Evolutionary conservation across 192 early-diverging fungal genomes (phyloP).

Genomic region (Nowakowskiella sp.): DNA sequence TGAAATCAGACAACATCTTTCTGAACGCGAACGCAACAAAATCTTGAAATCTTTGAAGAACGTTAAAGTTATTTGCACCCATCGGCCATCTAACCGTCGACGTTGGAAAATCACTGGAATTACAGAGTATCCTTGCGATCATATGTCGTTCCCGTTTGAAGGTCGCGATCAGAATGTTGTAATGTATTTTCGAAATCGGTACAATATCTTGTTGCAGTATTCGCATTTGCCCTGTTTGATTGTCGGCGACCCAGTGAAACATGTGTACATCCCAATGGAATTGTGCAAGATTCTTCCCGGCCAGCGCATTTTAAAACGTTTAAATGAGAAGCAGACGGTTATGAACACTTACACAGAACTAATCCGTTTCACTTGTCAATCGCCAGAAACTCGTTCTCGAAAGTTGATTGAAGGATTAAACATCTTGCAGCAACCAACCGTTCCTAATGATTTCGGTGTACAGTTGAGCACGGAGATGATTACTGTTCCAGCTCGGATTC

Average conservation of each 20-base stretch:
- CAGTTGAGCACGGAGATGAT: slow-evolving; percentile 6
- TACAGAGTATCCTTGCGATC: slow-evolving; percentile 9
- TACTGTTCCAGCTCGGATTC: slow-evolving; percentile 17
- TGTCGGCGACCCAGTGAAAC: slow-evolving; percentile 13
- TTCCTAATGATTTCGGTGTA: slow-evolving; percentile 9
- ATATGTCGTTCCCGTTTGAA: slow-evolving; percentile 14
- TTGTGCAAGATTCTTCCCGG: slow-evolving; percentile 21
- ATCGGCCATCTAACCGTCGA: slow-evolving; percentile 13
- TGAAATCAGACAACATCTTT: slow-evolving; percentile 7
- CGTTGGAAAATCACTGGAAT: slow-evolving; percentile 20
- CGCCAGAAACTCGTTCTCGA: slow-evolving; percentile 13
- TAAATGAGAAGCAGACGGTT: slow-evolving; percentile 25
- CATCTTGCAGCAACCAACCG: slow-evolving; percentile 1
- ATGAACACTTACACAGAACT: slow-evolving; percentile 19
- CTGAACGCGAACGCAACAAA: not conserved
- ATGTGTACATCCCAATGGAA: slow-evolving; percentile 32
- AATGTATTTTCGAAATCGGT: slow-evolving; percentile 22
- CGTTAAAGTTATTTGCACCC: slow-evolving; percentile 23
- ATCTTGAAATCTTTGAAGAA: slow-evolving; percentile 9
- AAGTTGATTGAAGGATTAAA: slow-evolving; percentile 13
- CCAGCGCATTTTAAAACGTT: slow-evolving; percentile 19
- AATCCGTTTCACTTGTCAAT: slow-evolving; percentile 29
- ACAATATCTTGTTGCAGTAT: slow-evolving; percentile 13
- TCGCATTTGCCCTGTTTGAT: slow-evolving; percentile 16
- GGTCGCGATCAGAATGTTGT: slow-evolving; percentile 13